Base-by-base conservation (phyloP, 768 basidiomycete genomes). In the Asterophora lycoperdoides region DNA sequence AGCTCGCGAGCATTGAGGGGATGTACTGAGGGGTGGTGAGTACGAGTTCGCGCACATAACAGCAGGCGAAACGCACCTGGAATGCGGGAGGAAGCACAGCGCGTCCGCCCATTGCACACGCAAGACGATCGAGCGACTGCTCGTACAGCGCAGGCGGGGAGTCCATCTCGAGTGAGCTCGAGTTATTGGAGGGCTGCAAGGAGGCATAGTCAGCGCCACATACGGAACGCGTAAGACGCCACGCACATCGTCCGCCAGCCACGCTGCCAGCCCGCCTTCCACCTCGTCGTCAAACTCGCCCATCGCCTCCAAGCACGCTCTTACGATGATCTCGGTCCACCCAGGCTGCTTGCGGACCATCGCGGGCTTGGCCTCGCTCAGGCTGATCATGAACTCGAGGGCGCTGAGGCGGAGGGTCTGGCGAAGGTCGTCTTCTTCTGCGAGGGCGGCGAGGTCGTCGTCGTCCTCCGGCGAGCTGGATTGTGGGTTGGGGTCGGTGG, bases 261-360 rank as follows among this genome's bases (percentile, higher is more conserved):
- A 92, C 0, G 62, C 67, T 0, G 76, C 72, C 47, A 81, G 62
- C 2, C 66, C 68, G 32, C 61, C 62, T 5, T 66, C 69, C 17
- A 57, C 57, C 13, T 63, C 84, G 34, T 86, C 83, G 0, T 83
- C 79, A 15, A 90, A 70, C 64, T 88, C 86, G 14, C 84, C 81
- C 81, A 92, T 87, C 2, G 86, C 88, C 62, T 91, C 88, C 33
- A 91, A 61, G 65, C 87, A 90, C 7, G 85, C 85, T 2, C 86
- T 71, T 0, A 92, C 84, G 33, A 89, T 67, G 13, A 81, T 74
- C 7, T 72, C 74, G 1, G 82, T 80, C 89, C 89, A 92, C 0
- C 83, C 87, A 18, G 77, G 73, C 0, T 81, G 78, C 34, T 80
- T 75, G 55, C 76, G 73, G 6, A 85, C 86, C 79, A 90, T 84